phyloP scores from a whole-genome alignment of 139 green algal genomes.

The Ettlia oleoabundans region DNA sequence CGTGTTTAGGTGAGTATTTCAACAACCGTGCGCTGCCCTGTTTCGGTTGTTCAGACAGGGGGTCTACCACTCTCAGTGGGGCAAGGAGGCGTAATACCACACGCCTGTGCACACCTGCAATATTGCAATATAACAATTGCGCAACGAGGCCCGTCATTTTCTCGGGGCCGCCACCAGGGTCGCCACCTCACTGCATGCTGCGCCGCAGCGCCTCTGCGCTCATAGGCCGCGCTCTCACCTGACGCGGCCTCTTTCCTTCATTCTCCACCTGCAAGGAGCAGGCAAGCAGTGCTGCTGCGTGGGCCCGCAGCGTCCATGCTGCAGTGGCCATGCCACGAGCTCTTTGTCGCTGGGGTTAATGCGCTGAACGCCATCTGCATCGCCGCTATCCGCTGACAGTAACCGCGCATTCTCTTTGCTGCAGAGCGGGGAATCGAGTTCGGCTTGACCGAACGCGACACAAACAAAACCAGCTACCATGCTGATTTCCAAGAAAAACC shows the following conservation, averaged over 20 bases:
- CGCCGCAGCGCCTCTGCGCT: neutral
- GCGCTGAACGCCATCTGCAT: too few species aligned
- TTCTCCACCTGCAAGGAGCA: conserved; percentile 23
- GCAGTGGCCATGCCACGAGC: neutral
- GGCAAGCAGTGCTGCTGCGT: neutral
- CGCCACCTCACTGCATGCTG: neutral
- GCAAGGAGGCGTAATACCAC: too few species aligned
- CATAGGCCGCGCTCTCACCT: neutral
- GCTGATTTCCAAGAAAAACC: conserved; percentile 99
- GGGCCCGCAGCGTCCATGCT: neutral
- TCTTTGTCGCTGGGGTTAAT: neutral
- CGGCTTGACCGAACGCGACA: conserved; percentile 85
- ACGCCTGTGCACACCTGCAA: too few species aligned
- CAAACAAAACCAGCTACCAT: conserved; percentile 74
- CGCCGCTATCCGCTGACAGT: too few species aligned
- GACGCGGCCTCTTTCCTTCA: conserved; percentile 16
- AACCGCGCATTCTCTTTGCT: neutral
- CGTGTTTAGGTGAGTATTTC: neutral
- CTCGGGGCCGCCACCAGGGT: neutral
- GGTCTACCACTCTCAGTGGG: too few species aligned
- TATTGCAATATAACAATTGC: too few species aligned
- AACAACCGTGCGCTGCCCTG: neutral
- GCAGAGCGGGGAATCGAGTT: conserved; percentile 90
- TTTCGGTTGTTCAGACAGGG: neutral
- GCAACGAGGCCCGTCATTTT: too few species aligned